phyloP scores from a whole-genome alignment of 305 asterid genomes.

The Lippia alba region DNA sequence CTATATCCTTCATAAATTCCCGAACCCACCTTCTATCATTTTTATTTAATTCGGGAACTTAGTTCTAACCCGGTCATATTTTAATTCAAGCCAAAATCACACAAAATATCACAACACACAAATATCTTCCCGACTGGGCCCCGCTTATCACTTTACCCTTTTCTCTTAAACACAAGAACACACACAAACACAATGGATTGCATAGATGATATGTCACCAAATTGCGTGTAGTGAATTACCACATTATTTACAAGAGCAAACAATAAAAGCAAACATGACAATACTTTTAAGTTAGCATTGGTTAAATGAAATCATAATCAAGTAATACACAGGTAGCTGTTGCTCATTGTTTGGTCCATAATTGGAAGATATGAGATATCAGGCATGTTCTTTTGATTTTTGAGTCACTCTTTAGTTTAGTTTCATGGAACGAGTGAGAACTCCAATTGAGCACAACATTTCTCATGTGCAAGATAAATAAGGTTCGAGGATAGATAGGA shows the following conservation, averaged over 20 bases:
- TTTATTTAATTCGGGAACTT: too few relatives aligned
- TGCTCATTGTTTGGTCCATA: constrained; percentile 17
- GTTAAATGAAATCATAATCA: constrained; percentile 14
- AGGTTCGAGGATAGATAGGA: not conserved
- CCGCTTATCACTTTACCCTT: too few relatives aligned
- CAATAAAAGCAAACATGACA: not conserved
- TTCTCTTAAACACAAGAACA: too few relatives aligned
- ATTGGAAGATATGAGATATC: constrained; percentile 6
- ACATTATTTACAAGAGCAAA: not conserved
- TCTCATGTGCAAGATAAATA: not conserved
- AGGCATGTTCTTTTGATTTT: constrained; percentile 16
- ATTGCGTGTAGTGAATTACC: constrained; percentile 3
- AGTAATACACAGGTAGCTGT: constrained; percentile 14
- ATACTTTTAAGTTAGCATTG: not conserved
- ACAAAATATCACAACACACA: too few relatives aligned
- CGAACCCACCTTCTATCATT: too few relatives aligned
- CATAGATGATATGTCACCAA: not conserved
- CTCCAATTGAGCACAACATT: constrained; percentile 14
- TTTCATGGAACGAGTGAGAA: constrained; percentile 16
- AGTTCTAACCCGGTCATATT: too few relatives aligned
- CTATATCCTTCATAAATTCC: too few relatives aligned
- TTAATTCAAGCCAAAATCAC: too few relatives aligned
- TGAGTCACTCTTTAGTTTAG: constrained; percentile 16
- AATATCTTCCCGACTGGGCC: too few relatives aligned
- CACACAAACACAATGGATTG: constrained; percentile 15